Base-by-base conservation (phyloP, 139 green algal species). In the Picochlorum sp. region DNA sequence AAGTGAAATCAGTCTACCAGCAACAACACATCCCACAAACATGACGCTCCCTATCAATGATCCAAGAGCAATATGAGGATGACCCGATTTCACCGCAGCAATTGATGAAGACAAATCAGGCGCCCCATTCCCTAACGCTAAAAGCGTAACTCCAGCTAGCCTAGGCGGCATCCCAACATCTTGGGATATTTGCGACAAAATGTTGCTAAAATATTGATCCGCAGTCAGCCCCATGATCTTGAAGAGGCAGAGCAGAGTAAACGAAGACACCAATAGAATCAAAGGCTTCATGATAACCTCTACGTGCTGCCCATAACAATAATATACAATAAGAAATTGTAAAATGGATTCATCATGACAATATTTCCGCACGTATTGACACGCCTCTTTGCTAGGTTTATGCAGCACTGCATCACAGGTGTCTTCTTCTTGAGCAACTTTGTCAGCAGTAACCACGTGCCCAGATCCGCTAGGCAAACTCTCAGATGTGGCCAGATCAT, bases 61-160 rank as follows among this genome's bases (percentile, higher is more conserved):
- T 1, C 70, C 67, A 9, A 84, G 44, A 4, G 76, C 72, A 9
- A 84, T 51, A 26, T 39, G 30, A 50, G 67, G 72, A 26, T 69
- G 8, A 25, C 72, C 76, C 3, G 59, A 39, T 4, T 61, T 77
- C 16, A 95, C 79, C 12, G 85, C 84, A 1, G 78, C 75, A 33
- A 94, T 82, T 41, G 81, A 90, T 16, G 87, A 67, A 0, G 76
- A 90, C 14, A 95, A 62, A 72, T 95, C 87, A 7, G 87, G 86
- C 0, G 87, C 87, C 0, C 86, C 87, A 64, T 95, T 95, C 51
- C 86, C 87, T 29, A 94, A 75, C 1, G 87, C 86, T 33, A 95
- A 76, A 43, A 95, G 83, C 0, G 86, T 95, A 1, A 94, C 87
- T 66, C 84, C 87, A 4, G 79, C 86, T 63, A 95, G 84, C 30